These are phyloP conservation scores for Plasmodium vinckei DNA, from an alignment of 169 alveolate genomes.

Conservation along the genomic window DNA sequence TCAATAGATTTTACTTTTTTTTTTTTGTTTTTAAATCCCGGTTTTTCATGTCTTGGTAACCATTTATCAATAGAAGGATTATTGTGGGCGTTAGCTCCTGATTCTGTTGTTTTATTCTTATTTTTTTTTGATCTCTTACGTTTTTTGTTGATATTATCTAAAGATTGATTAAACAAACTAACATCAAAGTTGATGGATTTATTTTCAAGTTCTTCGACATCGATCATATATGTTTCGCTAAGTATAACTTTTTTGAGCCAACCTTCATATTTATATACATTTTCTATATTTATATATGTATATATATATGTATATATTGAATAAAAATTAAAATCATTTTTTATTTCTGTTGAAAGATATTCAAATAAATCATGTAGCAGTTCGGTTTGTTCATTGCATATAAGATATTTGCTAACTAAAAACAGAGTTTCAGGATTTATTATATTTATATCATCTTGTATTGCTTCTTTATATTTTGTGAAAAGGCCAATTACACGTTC, in stretches of 20 bases:
- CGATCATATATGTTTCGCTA: conserved; percentile 60
- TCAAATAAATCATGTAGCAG: conserved; percentile 28
- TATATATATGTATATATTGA: conserved; percentile 44
- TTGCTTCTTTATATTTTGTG: conserved; percentile 40
- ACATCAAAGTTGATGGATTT: conserved; percentile 11
- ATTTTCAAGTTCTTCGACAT: conserved; percentile 72
- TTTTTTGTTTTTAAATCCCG: conserved; percentile 29
- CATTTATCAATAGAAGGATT: conserved; percentile 35
- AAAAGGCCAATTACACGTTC: conserved; percentile 24
- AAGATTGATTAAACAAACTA: not conserved
- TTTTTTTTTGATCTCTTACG: conserved; percentile 22
- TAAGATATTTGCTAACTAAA: conserved; percentile 60
- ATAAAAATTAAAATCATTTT: conserved; percentile 26
- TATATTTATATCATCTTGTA: conserved; percentile 14
- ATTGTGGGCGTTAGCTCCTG: not conserved
- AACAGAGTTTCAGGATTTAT: conserved; percentile 41
- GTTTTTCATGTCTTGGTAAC: conserved; percentile 65
- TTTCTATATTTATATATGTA: conserved; percentile 43
- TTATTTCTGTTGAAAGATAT: conserved; percentile 22
- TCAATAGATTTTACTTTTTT: conserved; percentile 22
- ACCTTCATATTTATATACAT: conserved; percentile 42
- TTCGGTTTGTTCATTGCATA: conserved; percentile 16
- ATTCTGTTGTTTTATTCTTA: not conserved
- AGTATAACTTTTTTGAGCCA: conserved; percentile 45
- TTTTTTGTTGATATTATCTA: conserved; percentile 19